phyloP scores from a whole-genome alignment of 228 moss, liverwort and hornwort genomes.

The Sphagnum fallax region DNA sequence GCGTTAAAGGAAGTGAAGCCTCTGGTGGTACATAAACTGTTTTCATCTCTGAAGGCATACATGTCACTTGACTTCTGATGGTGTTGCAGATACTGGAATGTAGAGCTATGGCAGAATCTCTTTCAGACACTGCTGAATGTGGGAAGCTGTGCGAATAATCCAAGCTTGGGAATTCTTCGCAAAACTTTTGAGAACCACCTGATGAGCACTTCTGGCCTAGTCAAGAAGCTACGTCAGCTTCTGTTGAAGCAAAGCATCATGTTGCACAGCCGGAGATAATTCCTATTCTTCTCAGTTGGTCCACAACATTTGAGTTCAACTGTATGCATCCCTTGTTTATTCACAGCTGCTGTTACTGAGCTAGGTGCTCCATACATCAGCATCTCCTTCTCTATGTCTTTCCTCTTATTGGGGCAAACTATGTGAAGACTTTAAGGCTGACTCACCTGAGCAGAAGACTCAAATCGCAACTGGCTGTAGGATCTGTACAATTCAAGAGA shows the following conservation, averaged over 20 bases:
- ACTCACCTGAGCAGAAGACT: too few relatives aligned
- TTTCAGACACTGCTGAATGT: constrained; percentile 83
- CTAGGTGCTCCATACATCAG: too few relatives aligned
- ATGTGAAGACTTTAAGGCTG: too few relatives aligned
- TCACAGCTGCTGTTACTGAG: too few relatives aligned
- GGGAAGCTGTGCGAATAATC: constrained; percentile 18
- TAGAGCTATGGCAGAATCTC: constrained; percentile 67
- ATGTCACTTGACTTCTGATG: background rate
- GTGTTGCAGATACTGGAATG: constrained; percentile 78
- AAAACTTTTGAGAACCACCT: constrained; percentile 70
- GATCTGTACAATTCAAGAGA: too few relatives aligned
- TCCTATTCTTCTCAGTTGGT: background rate
- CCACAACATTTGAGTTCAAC: too few relatives aligned
- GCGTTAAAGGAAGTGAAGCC: background rate
- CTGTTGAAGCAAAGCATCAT: constrained; percentile 71
- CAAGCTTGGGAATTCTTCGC: constrained; percentile 34
- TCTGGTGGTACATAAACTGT: background rate
- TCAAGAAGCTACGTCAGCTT: constrained; percentile 56
- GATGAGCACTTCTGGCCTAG: constrained; percentile 29
- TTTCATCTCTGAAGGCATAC: background rate
- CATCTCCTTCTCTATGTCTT: too few relatives aligned
- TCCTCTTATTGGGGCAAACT: too few relatives aligned
- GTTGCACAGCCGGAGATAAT: constrained; percentile 56
- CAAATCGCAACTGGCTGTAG: too few relatives aligned
- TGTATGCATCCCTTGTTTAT: too few relatives aligned